phyloP scores from a whole-genome alignment of 495 filamentous ascomycete genomes.

The Podospora pseudocomata region DNA sequence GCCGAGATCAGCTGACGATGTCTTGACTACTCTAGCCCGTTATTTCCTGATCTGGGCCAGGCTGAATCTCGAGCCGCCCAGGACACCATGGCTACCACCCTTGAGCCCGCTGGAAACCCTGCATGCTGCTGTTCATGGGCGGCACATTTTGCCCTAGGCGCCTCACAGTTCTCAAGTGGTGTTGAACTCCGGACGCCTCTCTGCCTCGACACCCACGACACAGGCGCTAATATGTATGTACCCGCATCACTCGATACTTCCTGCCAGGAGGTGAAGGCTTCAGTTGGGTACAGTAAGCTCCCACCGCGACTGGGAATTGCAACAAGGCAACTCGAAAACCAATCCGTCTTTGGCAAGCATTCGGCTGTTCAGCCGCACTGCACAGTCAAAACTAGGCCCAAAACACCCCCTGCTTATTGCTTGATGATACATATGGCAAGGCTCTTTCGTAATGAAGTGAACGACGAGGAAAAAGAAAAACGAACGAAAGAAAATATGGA shows the following conservation, averaged over 20 bases:
- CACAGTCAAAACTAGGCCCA: background rate
- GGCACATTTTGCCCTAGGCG: background rate
- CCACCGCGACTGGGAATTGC: background rate
- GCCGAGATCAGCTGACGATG: background rate
- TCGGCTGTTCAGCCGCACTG: background rate
- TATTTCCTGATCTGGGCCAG: background rate
- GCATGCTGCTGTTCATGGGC: background rate
- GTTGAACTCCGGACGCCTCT: background rate
- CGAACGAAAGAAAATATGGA: background rate
- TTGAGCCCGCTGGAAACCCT: background rate
- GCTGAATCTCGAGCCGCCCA: background rate
- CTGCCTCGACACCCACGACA: background rate
- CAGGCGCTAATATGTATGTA: background rate
- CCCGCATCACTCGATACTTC: background rate
- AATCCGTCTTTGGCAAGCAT: background rate
- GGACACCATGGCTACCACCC: background rate
- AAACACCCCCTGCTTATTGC: background rate
- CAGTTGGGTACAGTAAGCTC: background rate
- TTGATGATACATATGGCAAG: background rate
- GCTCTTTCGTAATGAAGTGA: background rate
- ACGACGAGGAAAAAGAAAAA: background rate
- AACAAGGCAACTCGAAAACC: background rate
- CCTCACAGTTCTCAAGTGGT: background rate
- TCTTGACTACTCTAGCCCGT: too few species aligned
- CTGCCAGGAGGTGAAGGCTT: background rate